Conservation (phyloP, 345 rosid genomes). For the Citropsis articulata region DNA sequence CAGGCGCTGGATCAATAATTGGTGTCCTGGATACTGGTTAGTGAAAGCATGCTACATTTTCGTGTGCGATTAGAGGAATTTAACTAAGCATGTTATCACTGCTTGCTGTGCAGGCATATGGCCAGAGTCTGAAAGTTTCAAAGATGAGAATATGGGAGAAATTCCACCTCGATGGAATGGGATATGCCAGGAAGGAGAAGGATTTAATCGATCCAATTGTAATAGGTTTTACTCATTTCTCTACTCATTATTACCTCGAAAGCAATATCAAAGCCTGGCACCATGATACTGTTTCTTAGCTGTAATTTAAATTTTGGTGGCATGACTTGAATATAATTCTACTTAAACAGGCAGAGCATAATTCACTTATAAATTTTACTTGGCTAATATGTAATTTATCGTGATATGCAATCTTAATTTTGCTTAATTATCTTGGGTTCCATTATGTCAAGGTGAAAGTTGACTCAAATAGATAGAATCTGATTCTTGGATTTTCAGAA, state of each 20-base stretch:
- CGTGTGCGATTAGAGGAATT: neutral
- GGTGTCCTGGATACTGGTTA: constrained; percentile 55
- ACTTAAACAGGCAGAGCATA: neutral
- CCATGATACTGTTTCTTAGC: neutral
- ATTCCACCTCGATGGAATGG: constrained; percentile 61
- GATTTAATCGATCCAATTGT: constrained; percentile 41
- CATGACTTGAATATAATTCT: neutral
- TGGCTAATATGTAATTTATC: neutral
- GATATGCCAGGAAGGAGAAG: constrained; percentile 49
- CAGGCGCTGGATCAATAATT: constrained; percentile 47
- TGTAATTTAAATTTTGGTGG: neutral
- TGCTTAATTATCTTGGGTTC: neutral
- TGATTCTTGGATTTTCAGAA: neutral
- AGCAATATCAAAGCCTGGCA: neutral
- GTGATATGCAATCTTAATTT: neutral
- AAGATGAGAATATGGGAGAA: constrained; percentile 39
- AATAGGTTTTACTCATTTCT: constrained; percentile 25
- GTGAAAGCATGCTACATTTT: neutral
- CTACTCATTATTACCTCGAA: neutral
- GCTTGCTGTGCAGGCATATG: constrained; percentile 43
- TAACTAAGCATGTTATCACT: neutral
- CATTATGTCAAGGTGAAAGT: neutral
- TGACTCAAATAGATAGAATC: neutral
- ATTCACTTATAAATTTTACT: neutral
- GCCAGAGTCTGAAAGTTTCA: constrained; percentile 63